These are phyloP conservation scores for Avena insularis DNA, from an alignment of 176 grass and related monocot species.

Conservation along the genomic window DNA sequence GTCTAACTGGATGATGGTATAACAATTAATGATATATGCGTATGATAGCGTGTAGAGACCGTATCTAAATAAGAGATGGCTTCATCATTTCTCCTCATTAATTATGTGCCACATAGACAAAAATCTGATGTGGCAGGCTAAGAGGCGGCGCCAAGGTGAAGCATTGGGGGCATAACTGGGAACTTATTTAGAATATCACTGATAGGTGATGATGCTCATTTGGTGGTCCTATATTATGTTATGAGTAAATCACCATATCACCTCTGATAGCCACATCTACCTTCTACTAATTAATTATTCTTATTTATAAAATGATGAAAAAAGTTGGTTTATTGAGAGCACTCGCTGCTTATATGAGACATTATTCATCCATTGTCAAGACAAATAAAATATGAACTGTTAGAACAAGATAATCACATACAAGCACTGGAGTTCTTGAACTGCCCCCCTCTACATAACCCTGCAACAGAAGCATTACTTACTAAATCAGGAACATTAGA, in stretches of 20 bases:
- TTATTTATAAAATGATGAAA: conserved; percentile 11
- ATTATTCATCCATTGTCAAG: conserved; percentile 7
- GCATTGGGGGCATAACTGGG: background rate
- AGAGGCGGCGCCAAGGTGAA: too few relatives aligned
- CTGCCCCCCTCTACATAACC: conserved; percentile 59
- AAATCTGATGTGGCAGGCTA: too few relatives aligned
- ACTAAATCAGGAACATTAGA: background rate
- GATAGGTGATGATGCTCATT: background rate
- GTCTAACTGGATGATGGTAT: too few relatives aligned
- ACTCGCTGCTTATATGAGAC: background rate
- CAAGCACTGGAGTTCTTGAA: conserved; percentile 66
- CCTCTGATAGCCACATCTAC: background rate
- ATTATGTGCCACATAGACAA: too few relatives aligned
- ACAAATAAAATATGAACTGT: conserved; percentile 24
- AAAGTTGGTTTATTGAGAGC: conserved; percentile 2
- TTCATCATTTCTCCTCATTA: too few relatives aligned
- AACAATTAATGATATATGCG: too few relatives aligned
- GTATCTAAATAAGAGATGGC: too few relatives aligned
- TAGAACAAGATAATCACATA: conserved; percentile 47
- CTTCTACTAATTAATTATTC: conserved; percentile 20
- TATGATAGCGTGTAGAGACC: too few relatives aligned
- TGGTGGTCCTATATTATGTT: background rate
- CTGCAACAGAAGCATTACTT: conserved; percentile 55
- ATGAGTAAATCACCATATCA: conserved; percentile 29
- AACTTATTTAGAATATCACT: conserved; percentile 2